Evolutionary conservation across 2,329 filamentous ascomycete genomes (phyloP).

Genomic region (Trichoderma simmonsii): DNA sequence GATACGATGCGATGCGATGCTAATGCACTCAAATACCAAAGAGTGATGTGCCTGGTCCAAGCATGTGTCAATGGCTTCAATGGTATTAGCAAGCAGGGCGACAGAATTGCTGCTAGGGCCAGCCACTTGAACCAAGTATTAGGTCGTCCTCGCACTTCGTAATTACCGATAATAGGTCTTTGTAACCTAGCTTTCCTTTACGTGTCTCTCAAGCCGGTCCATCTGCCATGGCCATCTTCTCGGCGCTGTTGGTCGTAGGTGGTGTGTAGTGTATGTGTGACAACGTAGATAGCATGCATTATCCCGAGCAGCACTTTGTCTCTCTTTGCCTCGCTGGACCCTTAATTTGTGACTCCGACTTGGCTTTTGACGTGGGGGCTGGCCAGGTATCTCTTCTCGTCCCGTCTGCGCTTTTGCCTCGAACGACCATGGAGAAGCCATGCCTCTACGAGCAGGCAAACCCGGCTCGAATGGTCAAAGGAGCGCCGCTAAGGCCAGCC

Average conservation of each 20-base stretch:
- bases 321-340: neutral
- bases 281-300: neutral
- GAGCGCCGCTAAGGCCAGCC: slow-evolving; percentile 14
- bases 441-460: neutral
- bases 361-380: neutral
- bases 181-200: neutral
- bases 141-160: neutral
- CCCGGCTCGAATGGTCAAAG: slow-evolving; percentile 3
- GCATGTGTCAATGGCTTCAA: neutral
- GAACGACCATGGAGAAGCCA: neutral
- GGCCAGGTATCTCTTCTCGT: neutral
- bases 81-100: neutral
- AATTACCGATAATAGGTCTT: neutral
- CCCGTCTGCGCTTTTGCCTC: neutral
- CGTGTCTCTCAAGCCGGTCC: neutral
- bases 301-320: neutral
- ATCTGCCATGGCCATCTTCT: neutral
- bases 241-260: neutral
- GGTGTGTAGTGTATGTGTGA: neutral
- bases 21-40: neutral
- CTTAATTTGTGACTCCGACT: neutral
- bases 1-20: neutral
- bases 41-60: neutral
- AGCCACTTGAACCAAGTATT: neutral
- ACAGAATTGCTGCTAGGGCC: neutral